Evolutionary conservation across 306 rosid species (phyloP), one percentile per base, ranked within the genome.

Genomic region (Neltuma alba): DNA sequence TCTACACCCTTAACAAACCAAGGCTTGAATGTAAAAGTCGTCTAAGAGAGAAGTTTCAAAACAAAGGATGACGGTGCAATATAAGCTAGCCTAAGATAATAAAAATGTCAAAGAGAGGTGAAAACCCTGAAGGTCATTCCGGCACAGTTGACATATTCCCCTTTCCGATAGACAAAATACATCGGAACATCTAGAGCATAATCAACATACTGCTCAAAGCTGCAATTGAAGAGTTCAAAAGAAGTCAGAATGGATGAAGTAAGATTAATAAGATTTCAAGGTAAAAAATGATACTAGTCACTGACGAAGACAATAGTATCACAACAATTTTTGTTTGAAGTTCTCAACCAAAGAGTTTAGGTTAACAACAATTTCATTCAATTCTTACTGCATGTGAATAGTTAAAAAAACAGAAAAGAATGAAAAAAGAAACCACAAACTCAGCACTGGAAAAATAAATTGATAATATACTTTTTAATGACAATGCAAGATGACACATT

Each of bases 131-230:
- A 95, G 83, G 94, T 89, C 94, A 86, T 89, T 82, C 97, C 99
- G 83, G 94, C 85, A 80, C 97, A 94, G 86, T 94, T 85, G 58
- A 94, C 72, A 78, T 89, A 94, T 88, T 85, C 91, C 42, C 91
- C 83, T 61, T 94, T 78, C 89, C 97, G 90, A 70, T 92, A 94
- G 73, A 84, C 92, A 81, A 91, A 94, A 85, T 92, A 91, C 99
- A 94, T 94, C 71, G 99, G 99, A 76, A 94, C 99, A 82, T 92
- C 95, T 42, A 94, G 97, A 72, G 99, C 99, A 83, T 88, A 94
- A 76, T 94, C 99, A 58, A 92, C 97, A 28, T 92, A 95, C 85
- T 87, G 94, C 90, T 95, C 96, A 84, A 95, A 92, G 87, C 98
- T 92, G 96, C 83, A 88, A 73, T 58, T 20, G 13, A 34, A 40